Evolutionary conservation across 257 asterid genomes (phyloP).

Genomic region (Agastache rugosa): DNA sequence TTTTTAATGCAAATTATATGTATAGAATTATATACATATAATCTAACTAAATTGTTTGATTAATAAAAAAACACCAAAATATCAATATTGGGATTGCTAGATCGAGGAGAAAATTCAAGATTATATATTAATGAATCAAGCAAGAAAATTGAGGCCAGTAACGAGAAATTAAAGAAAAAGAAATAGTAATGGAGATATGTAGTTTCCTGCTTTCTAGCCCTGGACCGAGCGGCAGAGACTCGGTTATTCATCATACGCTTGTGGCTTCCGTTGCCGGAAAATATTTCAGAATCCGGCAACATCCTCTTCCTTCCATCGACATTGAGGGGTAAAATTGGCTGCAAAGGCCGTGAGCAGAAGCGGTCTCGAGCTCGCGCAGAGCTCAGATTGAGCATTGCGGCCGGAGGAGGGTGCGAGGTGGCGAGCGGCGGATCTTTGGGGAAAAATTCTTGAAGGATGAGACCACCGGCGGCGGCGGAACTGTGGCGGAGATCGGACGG

Average conservation of each 20-base stretch:
- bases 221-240: slow-evolving; percentile 67
- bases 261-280: slow-evolving; percentile 48
- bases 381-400: not conserved
- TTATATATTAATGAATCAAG: no score
- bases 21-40: no score
- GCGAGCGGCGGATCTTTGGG: slow-evolving; percentile 13
- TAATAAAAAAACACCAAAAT: no score
- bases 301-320: slow-evolving; percentile 39
- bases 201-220: slow-evolving; percentile 70
- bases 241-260: slow-evolving; percentile 76
- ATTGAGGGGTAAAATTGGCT: not conserved
- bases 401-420: slow-evolving; percentile 9
- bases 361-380: not conserved
- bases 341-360: slow-evolving; percentile 11
- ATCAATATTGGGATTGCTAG: no score
- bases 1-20: no score
- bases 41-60: no score
- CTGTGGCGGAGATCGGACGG: not conserved
- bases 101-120: no score
- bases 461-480: not conserved
- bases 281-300: slow-evolving; percentile 30
- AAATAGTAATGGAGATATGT: not conserved
- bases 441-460: slow-evolving; percentile 18
- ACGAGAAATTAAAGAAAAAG: not conserved
- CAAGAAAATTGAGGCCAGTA: no score